Evolutionary conservation across 305 asterid species (phyloP), one percentile per base, ranked within the genome.

Genomic region (Andrographis paniculata): DNA sequence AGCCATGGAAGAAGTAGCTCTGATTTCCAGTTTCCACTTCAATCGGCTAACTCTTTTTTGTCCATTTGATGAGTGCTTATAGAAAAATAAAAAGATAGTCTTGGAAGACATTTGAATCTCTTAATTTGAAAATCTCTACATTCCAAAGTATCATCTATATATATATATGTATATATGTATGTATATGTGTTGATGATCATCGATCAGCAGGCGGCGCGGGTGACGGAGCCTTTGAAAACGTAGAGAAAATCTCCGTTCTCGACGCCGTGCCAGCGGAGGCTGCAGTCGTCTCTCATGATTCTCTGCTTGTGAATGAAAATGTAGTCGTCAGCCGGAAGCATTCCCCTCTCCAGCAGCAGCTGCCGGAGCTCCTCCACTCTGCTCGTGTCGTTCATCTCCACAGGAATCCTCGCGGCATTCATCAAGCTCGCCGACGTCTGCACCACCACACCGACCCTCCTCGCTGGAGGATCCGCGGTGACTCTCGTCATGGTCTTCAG

Each of bases 261-360:
- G n/a, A 80, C 94, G 1, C 96, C 94, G 67, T 82, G 96, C 96
- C 93, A 87, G 39, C 96, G 78, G 0, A 87, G 70, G 59, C 83
- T 87, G 48, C 80, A 76, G 41, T 49, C 71, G 4, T 65, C 89
- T 0, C 76, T 46, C 96, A 83, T 83, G 7, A 87, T 73, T 60
- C 96, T 74, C 60, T 87, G 96, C 31, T 78, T 87, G 19, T 87
- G 96, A 48, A 87, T 74, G 30, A 83, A 79, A 55, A 87, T 80
- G 57, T 87, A 87, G 8, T 80, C 96, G 58, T 87, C 94, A 7
- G 9, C 50, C 8, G 94, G 91, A 24, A 87, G 53, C 33, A 69
- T 53, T 18, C 69, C 66, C 44, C 65, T 63, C 43, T 46, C 73
- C 37, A 78, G 19, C 52, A 83, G 18, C 69, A 66, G n/a, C 54